Conservation (phyloP, 23 red algal genomes). For the Gracilaria vermiculophylla region DNA sequence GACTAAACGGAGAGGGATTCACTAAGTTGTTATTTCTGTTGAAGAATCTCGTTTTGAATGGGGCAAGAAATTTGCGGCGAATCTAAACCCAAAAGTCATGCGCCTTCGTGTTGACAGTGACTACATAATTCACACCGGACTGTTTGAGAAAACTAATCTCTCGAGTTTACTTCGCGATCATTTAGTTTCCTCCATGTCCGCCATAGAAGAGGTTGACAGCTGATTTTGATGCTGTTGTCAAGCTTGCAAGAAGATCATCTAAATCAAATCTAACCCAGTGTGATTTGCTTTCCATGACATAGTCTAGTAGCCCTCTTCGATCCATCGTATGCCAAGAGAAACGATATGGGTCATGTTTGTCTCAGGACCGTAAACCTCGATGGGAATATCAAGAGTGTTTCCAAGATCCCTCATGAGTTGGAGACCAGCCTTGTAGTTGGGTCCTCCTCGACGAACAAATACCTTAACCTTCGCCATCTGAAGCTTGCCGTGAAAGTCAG, state of each 20-base stretch:
- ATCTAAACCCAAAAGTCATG: neutral
- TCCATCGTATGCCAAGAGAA: conserved; percentile 89
- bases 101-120: conserved; percentile 1
- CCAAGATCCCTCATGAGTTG: conserved; percentile 94
- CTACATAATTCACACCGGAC: neutral
- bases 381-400: conserved; percentile 85
- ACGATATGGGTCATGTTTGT: conserved; percentile 96
- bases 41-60: neutral
- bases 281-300: neutral
- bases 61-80: conserved; percentile 2
- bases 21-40: neutral
- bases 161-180: neutral
- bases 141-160: neutral
- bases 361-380: conserved; percentile 97
- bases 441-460: conserved; percentile 95
- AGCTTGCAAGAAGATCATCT: neutral
- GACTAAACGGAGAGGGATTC: no score
- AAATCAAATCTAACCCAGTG: neutral
- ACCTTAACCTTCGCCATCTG: conserved; percentile 91
- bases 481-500: conserved; percentile 95
- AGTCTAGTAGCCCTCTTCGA: conserved; percentile 44
- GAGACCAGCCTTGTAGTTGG: conserved; percentile 96
- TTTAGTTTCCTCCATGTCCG: neutral
- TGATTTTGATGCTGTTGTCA: neutral
- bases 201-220: neutral